These are phyloP conservation scores for Saccharomyces hybrid DNA, from an alignment of 1,139 yeast species.

Conservation along the genomic window DNA sequence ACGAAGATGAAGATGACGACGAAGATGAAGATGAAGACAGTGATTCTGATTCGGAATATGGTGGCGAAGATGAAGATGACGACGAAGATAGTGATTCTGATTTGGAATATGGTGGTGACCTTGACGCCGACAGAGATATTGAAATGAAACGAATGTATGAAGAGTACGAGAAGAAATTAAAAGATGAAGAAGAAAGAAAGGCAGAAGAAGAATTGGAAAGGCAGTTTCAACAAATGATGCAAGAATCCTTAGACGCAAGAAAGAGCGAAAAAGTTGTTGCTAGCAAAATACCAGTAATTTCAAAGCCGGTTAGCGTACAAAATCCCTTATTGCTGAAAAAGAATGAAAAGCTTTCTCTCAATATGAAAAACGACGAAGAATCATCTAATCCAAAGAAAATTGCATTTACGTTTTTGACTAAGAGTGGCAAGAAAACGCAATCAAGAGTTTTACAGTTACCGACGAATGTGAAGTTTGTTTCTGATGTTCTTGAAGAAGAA, in stretches of 20 bases:
- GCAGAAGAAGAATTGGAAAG: slow-evolving; percentile 47
- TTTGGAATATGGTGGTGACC: slow-evolving; percentile 24
- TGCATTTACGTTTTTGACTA: slow-evolving; percentile 49
- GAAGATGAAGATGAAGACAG: too few relatives aligned
- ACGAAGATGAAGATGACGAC: slow-evolving; percentile 24
- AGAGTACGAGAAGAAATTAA: slow-evolving; percentile 32
- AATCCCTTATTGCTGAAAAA: slow-evolving; percentile 3
- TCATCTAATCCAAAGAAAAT: slow-evolving; percentile 28
- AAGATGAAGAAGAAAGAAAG: slow-evolving; percentile 38
- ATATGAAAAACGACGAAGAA: not conserved
- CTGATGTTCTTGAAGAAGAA: slow-evolving; percentile 35
- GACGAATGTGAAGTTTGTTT: slow-evolving; percentile 42
- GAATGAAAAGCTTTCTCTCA: slow-evolving; percentile 1
- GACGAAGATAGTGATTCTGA: slow-evolving; percentile 20
- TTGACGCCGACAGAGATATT: slow-evolving; percentile 25
- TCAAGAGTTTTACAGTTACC: slow-evolving; percentile 45
- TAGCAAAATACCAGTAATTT: slow-evolving; percentile 21
- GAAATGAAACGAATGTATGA: slow-evolving; percentile 31
- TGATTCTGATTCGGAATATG: slow-evolving; percentile 6
- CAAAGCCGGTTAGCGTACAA: not conserved
- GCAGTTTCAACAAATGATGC: slow-evolving; percentile 45
- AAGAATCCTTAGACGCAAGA: slow-evolving; percentile 41
- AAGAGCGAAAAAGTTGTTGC: slow-evolving; percentile 26
- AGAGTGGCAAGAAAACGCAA: slow-evolving; percentile 41
- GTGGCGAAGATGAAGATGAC: slow-evolving; percentile 16